These are phyloP conservation scores for Carex sylvatica DNA, from an alignment of 202 grass and related monocot species.

Conservation along the genomic window DNA sequence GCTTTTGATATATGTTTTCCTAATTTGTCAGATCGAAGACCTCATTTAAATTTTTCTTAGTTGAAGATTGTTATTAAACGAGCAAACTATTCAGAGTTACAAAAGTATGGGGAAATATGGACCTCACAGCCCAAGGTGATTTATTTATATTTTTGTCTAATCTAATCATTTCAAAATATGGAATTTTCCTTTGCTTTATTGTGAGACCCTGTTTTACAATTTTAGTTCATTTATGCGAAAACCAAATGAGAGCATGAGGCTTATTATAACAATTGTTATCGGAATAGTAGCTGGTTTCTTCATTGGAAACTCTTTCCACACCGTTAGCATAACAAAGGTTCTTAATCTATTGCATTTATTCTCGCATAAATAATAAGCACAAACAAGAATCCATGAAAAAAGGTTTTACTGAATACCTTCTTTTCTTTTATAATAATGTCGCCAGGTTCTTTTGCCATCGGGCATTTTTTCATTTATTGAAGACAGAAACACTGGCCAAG, in stretches of 20 bases:
- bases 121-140: conserved; percentile 22
- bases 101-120: conserved; percentile 12
- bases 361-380: not conserved
- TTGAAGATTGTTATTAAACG: conserved; percentile 11
- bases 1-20: not conserved
- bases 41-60: not conserved
- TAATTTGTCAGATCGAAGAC: conserved; percentile 7
- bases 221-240: conserved; percentile 46
- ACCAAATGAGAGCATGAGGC: conserved; percentile 61
- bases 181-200: conserved; percentile 1
- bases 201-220: not conserved
- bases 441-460: conserved; percentile 77
- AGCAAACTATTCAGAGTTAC: not conserved
- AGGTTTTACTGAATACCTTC: not conserved
- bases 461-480: conserved; percentile 68
- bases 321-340: conserved; percentile 89
- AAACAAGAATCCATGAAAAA: not conserved
- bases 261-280: conserved; percentile 53
- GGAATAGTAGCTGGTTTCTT: conserved; percentile 74
- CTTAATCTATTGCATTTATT: not conserved
- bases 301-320: conserved; percentile 72
- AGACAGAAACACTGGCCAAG: conserved; percentile 58
- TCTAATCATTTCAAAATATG: conserved; percentile 7
- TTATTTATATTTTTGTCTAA: not conserved
- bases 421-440: conserved; percentile 8